phyloP scores from a whole-genome alignment of 495 filamentous ascomycete species.

The Neurospora tetrasperma region DNA sequence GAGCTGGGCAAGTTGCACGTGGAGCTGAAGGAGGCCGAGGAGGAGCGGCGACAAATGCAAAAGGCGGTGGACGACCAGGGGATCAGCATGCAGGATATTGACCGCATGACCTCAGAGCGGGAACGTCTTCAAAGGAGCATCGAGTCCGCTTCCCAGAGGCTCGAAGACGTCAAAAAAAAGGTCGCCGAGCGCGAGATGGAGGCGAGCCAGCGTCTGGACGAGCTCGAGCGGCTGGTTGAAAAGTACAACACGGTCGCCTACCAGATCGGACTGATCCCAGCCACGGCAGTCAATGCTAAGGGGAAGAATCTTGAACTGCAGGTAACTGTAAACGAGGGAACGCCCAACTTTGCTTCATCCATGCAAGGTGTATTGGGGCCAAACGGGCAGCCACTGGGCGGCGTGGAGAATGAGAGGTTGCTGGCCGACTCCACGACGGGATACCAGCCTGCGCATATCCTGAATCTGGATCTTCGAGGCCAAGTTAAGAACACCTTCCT shows the following conservation, averaged over 20 bases:
- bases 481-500: slow-evolving; percentile 69
- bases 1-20: slow-evolving; percentile 67
- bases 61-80: slow-evolving; percentile 81
- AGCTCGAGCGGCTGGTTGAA: slow-evolving; percentile 76
- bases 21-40: slow-evolving; percentile 70
- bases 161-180: slow-evolving; percentile 74
- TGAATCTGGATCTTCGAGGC: slow-evolving; percentile 77
- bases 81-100: slow-evolving; percentile 92
- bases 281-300: slow-evolving; percentile 74
- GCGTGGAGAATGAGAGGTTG: slow-evolving; percentile 48
- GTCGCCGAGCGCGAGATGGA: slow-evolving; percentile 77
- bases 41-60: slow-evolving; percentile 70
- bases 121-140: slow-evolving; percentile 82
- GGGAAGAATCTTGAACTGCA: slow-evolving; percentile 73
- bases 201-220: slow-evolving; percentile 72
- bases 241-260: slow-evolving; percentile 90
- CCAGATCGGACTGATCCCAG: slow-evolving; percentile 80
- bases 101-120: slow-evolving; percentile 92
- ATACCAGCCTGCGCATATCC: slow-evolving; percentile 78
- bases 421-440: slow-evolving; percentile 71
- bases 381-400: slow-evolving; percentile 43
- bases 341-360: slow-evolving; percentile 59
- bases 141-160: slow-evolving; percentile 56
- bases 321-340: slow-evolving; percentile 52
- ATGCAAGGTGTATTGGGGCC: not conserved